Evolutionary conservation across 495 filamentous ascomycete species (phyloP), one percentile per base, ranked within the genome.

Genomic region (Xylaria palmicola): DNA sequence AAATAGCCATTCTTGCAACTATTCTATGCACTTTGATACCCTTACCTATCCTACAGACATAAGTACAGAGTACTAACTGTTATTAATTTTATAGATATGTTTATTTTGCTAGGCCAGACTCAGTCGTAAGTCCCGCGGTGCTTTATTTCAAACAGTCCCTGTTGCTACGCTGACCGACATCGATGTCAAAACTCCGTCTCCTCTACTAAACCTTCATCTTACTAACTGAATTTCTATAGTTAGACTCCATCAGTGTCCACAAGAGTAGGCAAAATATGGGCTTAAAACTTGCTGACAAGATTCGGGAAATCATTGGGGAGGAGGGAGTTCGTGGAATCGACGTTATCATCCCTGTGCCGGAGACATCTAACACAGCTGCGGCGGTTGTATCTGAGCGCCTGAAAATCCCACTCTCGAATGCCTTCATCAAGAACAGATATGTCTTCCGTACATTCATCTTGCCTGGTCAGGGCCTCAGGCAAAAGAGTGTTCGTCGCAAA

Each of bases 191-290:
- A 32, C 10, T 10, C 43, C 29, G 8, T 20, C 12, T 10, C 8
- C n/a, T 12, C 3, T 1, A 8, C 6, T 43, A 1, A 5, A 15
- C 1, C 7, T 3, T 43, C 15, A 30, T 56, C 47, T 60, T 32
- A 20, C 49, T 26, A 29, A 19, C 4, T 39, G 0, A 6, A 45
- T 20, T 48, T 51, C 41, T 50, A 60, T 68, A 44, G 69, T 96
- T 95, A 62, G 94, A 98, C 71, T 92, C 91, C 22, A 98, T 98
- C 65, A 91, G 88, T 53, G 90, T 98, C 44, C 88, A 97, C 74
- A 85, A 85, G 64, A 92, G 88, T 65, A 84, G 94, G 24, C 90
- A 95, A 71, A 91, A 90, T 58, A 98, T 98, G 94, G 94, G 94
- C 53, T 81, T 86, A 68, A 89, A 90, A 68, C 83, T 98, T 13